Base-by-base conservation (phyloP, 805 yeast species). In the Spencermartinsiella europaea region DNA sequence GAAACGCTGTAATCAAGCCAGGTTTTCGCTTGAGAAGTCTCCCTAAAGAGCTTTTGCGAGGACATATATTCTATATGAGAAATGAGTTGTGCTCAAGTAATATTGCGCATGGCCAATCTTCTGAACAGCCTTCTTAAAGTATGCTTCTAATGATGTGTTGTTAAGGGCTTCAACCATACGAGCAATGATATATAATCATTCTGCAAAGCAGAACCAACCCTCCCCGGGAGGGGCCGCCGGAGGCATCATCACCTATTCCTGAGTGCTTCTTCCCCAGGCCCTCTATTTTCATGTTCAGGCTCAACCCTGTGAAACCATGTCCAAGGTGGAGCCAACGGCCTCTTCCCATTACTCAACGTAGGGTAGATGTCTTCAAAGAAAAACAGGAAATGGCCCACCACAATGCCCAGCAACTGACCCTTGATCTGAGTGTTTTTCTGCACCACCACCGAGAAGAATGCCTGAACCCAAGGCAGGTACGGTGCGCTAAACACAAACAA, bases 251-350 rank as follows among this genome's bases (percentile, higher is more conserved):
- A 16, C 20, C 17, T 16, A 8, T 7, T 34, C n/a, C 37, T 34
- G n/a, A n/a, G n/a, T n/a, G n/a, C n/a, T n/a, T n/a, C n/a, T n/a
- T n/a, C n/a, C n/a, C n/a, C n/a, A n/a, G n/a, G n/a, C n/a, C n/a
- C n/a, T n/a, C n/a, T n/a, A n/a, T n/a, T n/a, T n/a, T n/a, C n/a
- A n/a, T n/a, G n/a, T n/a, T n/a, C n/a, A n/a, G n/a, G n/a, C n/a
- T 14, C 37, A n/a, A 34, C 19, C 7, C 37, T 14, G 15, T n/a
- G 7, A 25, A 45, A 49, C 52, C 54, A 50, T 16, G 35, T 49
- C 75, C 76, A 72, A 3, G 72, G 66, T 5, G 77, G 76, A n/a
- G 63, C 55, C 21, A 73, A 55, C 2, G 66, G 65, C 28, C 71
- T 54, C 16, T 44, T 38, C 16, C 67, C 67, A 15, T 57, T 46